Evolutionary conservation across 2,329 filamentous ascomycete species (phyloP), one percentile per base, ranked within the genome.

Genomic region (Leptoxyphium fumago): DNA sequence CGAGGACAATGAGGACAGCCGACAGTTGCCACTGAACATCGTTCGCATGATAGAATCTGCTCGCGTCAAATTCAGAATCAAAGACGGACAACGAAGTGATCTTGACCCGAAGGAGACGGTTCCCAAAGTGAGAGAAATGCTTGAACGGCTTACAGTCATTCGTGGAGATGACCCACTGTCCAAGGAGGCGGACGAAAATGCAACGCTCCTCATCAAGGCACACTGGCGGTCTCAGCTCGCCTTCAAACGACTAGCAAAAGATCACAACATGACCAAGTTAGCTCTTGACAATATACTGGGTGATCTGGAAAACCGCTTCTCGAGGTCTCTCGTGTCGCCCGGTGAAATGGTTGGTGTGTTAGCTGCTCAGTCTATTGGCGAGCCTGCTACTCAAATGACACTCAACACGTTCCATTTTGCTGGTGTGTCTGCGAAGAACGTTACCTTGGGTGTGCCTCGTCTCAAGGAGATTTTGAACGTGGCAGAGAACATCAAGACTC

Each of bases 361-460:
- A 57, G 91, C 91, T 50, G 91, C 93, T 6, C 91, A 98, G 68
- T 98, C 91, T 29, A 98, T 98, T 61, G 91, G 91, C 69, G 91
- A 98, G 65, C 91, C 91, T 36, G 93, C 91, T 17, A 98, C 91
- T 1, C 91, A 98, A 72, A 98, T 98, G 91, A 98, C 91, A 1
- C 70, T 98, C 48, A 98, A 98, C 70, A 98, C 91, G 18, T 98
- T 98, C 82, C 91, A 98, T 73, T 98, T 98, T 64, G 88, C 91
- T 64, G 91, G 91, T 94, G 87, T 98, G 48, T 94, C 93, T 32
- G 94, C 89, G 18, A 98, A 98, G 81, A 98, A 98, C 73, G 89
- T 98, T 44, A 98, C 91, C 0, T 80, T 98, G 41, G 91, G 91
- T 86, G 91, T 98, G 38, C 91, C 91, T 38, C 89, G 91, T 79